Percentiles rank a stretch among this genome's conserved stretches.
phyloP scores from a whole-genome alignment of 768 basidiomycete genomes.

The Mycena rebaudengoi region DNA sequence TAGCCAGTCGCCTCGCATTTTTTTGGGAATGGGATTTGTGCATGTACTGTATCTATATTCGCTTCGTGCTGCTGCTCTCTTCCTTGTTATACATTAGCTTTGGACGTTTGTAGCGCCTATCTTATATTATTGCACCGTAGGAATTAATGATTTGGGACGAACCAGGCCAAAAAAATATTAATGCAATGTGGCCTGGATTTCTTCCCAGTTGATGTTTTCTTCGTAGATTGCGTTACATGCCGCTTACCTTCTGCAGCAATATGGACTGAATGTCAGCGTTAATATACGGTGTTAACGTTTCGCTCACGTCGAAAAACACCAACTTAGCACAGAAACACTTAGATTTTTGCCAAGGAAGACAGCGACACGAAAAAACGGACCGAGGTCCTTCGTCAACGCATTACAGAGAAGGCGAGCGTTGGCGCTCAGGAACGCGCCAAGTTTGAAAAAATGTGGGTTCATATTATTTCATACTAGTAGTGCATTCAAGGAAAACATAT shows the following conservation, averaged over 20 bases:
- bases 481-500: no score
- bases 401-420: constrained; percentile 44
- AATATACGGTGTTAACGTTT: no score
- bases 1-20: constrained; percentile 46
- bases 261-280: constrained; percentile 54
- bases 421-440: constrained; percentile 24
- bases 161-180: no score
- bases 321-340: not conserved
- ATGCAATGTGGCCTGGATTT: no score
- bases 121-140: no score
- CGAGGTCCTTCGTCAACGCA: constrained; percentile 59
- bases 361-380: constrained; percentile 64
- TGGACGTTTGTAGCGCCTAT: no score
- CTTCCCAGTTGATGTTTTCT: constrained; percentile 66
- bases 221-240: no score
- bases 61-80: no score
- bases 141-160: no score
- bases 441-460: constrained; percentile 16
- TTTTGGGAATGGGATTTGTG: not conserved
- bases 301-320: no score
- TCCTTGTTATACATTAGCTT: no score
- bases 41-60: not conserved
- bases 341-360: constrained; percentile 68
- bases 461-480: no score
- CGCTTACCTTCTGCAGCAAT: constrained; percentile 49